Evolutionary conservation across 2,329 filamentous ascomycete genomes (phyloP).

Genomic region (Camillea tinctor): DNA sequence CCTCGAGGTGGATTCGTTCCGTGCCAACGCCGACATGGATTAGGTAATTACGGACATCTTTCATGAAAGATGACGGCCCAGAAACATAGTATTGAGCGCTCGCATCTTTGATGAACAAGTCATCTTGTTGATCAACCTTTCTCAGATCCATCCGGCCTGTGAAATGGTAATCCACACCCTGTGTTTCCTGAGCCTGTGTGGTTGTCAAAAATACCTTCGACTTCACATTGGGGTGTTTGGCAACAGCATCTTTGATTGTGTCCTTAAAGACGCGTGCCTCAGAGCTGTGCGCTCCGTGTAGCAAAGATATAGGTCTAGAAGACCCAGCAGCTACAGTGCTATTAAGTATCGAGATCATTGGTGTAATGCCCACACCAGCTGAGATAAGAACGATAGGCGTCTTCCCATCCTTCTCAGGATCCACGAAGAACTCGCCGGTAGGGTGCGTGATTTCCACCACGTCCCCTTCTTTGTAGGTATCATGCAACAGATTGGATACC

Average conservation of each 20-base stretch:
- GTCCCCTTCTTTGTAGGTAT: conserved; percentile 47
- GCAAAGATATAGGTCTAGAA: conserved; percentile 56
- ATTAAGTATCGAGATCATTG: conserved; percentile 65
- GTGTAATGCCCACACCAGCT: conserved; percentile 67
- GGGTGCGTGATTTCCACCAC: conserved; percentile 55
- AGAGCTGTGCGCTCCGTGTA: conserved; percentile 57
- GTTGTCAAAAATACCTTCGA: conserved; percentile 58
- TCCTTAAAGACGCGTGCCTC: conserved; percentile 54
- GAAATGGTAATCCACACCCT: conserved; percentile 59
- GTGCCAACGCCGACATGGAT: conserved; percentile 53
- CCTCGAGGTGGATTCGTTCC: conserved; percentile 64
- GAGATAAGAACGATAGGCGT: conserved; percentile 64
- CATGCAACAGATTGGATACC: conserved; percentile 54
- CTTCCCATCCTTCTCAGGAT: conserved; percentile 41
- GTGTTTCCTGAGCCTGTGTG: conserved; percentile 41
- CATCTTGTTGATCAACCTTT: conserved; percentile 48
- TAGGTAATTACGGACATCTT: conserved; percentile 53
- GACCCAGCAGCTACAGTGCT: conserved; percentile 31
- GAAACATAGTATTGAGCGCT: conserved; percentile 69
- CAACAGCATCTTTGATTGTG: conserved; percentile 44
- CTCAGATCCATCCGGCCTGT: conserved; percentile 58
- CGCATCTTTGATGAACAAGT: conserved; percentile 55
- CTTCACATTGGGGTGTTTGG: conserved; percentile 46
- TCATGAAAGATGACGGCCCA: conserved; percentile 70
- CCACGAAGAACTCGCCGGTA: conserved; percentile 61